Conservation (phyloP, 352 stramenopile genomes). For the Phytophthora citricola region DNA sequence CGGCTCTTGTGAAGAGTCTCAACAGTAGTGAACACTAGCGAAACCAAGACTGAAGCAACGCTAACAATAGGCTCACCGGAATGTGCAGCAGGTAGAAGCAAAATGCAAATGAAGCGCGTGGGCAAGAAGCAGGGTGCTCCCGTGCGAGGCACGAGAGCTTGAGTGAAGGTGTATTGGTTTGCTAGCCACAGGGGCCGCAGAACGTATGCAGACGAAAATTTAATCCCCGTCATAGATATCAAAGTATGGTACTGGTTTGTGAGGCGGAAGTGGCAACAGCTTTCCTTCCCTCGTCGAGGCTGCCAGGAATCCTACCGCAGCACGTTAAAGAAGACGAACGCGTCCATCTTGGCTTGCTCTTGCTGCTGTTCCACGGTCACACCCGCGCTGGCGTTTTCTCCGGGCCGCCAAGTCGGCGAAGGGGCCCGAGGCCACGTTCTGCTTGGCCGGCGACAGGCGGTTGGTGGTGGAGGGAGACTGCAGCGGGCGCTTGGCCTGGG, state of each 20-base stretch:
- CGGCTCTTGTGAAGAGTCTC: neutral
- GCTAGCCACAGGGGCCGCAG: slow-evolving; percentile 1
- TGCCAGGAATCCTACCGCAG: slow-evolving; percentile 36
- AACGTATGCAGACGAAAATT: slow-evolving; percentile 14
- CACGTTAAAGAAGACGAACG: slow-evolving; percentile 55
- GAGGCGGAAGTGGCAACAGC: neutral
- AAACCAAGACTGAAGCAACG: slow-evolving; percentile 9
- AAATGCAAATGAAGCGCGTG: slow-evolving; percentile 10
- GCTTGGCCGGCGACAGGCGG: slow-evolving; percentile 33
- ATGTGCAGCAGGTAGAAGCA: neutral
- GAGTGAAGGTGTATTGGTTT: slow-evolving; percentile 28
- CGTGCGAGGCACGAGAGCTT: slow-evolving; percentile 27
- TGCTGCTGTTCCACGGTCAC: slow-evolving; percentile 38
- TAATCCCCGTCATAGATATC: slow-evolving; percentile 34
- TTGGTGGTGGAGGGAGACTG: slow-evolving; percentile 37
- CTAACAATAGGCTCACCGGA: neutral
- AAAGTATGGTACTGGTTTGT: slow-evolving; percentile 33
- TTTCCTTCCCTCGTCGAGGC: neutral
- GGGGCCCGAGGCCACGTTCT: slow-evolving; percentile 28
- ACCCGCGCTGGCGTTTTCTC: slow-evolving; percentile 18
- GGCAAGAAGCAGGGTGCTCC: slow-evolving; percentile 18
- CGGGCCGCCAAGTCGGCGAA: slow-evolving; percentile 30
- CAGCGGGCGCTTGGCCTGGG: slow-evolving; percentile 42
- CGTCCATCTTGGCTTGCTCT: slow-evolving; percentile 52
- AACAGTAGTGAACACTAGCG: neutral